Base-by-base conservation (phyloP, 192 early-diverging fungal species). In the Umbelopsis sp. region DNA sequence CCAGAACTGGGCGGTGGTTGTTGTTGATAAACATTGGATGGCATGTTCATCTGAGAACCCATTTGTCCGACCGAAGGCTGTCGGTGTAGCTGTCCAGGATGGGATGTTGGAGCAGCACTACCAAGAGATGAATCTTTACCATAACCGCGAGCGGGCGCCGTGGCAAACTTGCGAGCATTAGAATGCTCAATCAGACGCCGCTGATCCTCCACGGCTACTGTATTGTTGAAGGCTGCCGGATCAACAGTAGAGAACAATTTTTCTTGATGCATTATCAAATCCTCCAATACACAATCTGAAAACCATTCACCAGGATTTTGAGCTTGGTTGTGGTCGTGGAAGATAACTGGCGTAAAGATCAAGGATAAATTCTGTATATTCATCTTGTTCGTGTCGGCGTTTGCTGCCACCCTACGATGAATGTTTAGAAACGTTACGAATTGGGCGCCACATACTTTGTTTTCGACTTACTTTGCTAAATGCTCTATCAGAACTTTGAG, bases 301-400 rank as follows among this genome's bases (percentile, higher is more conserved):
- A 58, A 67, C 71, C 71, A 70, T 58, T 78, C 76, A 9, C 68
- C 44, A 23, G 46, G 68, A 25, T 58, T 15, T 70, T 76, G 74
- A 4, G 80, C 76, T 50, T 79, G 80, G 58, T 82, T 82, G 30
- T 77, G 80, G 15, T 86, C 82, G 37, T 87, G 84, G 74, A 91
- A 91, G 23, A 89, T 81, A 4, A 87, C 87, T 0, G 87, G 84
- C 2, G 83, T 84, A 55, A 91, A 91, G 12, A 91, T 81, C 52
- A 91, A 73, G 15, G 82, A 82, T 0, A 91, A 50, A 68, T 91
- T 91, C n/a, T 81, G 80, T 0, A 85, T 66, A 13, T 83, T 84
- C 90, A 91, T 91, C 72, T 91, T 91, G 83, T 91, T 91, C 16
- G 74, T 53, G 10, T 78, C 74, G 18, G 81, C 78, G 35, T 89